Evolutionary conservation across 192 early-diverging fungal species (phyloP), one percentile per base, ranked within the genome.

Genomic region (Coemansia sp.): DNA sequence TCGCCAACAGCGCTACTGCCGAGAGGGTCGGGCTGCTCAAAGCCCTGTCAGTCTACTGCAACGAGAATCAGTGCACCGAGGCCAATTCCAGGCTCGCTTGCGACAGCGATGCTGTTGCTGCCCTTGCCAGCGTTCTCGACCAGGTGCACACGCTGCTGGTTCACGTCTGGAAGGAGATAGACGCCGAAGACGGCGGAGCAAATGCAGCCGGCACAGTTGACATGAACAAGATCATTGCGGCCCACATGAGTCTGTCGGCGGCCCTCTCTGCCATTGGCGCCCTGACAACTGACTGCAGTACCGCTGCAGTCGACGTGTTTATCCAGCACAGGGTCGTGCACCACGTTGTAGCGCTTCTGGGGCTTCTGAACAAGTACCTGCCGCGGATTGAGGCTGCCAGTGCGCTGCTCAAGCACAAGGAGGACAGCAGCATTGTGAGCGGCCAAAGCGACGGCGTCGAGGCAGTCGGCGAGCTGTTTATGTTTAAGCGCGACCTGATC

Each of bases 401-500:
- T 19, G 14, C 37, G 23, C 55, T 29, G 30, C 28, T 28, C 9
- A 40, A 18, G 17, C 15, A 11, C 26, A 15, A 22, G 15, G 24
- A 19, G 4, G 32, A 36, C 25, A 18, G 7, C 6, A 18, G 7
- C 6, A 30, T 4, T 36, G 30, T 1, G 25, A 20, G 0, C 5
- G 27, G 25, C 4, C 6, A 15, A 27, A 15, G 46, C 19, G 32
- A 15, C 41, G 14, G 29, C 0, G n/a, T 18, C 39, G 20, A 36
- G 2, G 38, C 59, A 5, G 22, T 60, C 28, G 18, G 39, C 9
- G 46, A 33, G 13, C 36, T 67, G 30, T 74, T 74, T 48, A 67
- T 63, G 64, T 69, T 76, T 42, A 76, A 76, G 50, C 40, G 66
- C n/a, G 56, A 64, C 15, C 50, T 76, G 23, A 61, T 76, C 44